These are phyloP conservation scores for Ochromonas danica DNA, from an alignment of 108 stramenopile species.

Conservation along the genomic window DNA sequence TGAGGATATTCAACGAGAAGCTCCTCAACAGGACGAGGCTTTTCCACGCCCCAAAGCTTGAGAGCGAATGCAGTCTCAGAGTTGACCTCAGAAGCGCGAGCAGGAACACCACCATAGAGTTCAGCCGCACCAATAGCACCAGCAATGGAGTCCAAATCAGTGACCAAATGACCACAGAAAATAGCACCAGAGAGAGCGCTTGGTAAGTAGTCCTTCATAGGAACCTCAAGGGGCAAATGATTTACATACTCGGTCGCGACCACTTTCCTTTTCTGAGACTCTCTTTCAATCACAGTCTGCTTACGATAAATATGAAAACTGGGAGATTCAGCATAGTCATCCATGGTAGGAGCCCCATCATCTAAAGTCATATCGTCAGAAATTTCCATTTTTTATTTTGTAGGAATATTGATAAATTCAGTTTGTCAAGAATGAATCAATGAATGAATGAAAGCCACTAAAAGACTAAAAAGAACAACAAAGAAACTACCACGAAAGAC, in stretches of 20 bases:
- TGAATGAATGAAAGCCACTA: neutral
- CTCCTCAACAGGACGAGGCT: conserved; percentile 31
- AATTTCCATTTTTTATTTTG: neutral
- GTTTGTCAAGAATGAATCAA: neutral
- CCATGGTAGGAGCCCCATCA: neutral
- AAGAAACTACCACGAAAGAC: no score
- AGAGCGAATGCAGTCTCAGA: conserved; percentile 58
- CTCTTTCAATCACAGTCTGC: neutral
- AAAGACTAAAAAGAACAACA: neutral
- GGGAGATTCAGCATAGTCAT: neutral
- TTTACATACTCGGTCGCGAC: neutral
- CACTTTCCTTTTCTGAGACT: neutral
- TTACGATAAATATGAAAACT: neutral
- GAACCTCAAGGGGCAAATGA: neutral
- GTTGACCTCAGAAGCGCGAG: conserved; percentile 62
- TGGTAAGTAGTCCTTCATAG: conserved; percentile 9
- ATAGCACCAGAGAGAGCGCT: conserved; percentile 36
- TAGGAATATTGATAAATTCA: neutral
- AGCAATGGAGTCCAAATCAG: conserved; percentile 69
- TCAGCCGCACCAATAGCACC: conserved; percentile 69
- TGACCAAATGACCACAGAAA: conserved; percentile 69
- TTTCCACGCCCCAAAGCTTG: conserved; percentile 35
- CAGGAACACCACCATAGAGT: conserved; percentile 64
- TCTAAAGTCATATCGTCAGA: neutral
- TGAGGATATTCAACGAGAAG: conserved; percentile 45